Evolutionary conservation across 176 grass and related monocot species (phyloP), one percentile per base, ranked within the genome.

Genomic region (Lolium multiflorum): DNA sequence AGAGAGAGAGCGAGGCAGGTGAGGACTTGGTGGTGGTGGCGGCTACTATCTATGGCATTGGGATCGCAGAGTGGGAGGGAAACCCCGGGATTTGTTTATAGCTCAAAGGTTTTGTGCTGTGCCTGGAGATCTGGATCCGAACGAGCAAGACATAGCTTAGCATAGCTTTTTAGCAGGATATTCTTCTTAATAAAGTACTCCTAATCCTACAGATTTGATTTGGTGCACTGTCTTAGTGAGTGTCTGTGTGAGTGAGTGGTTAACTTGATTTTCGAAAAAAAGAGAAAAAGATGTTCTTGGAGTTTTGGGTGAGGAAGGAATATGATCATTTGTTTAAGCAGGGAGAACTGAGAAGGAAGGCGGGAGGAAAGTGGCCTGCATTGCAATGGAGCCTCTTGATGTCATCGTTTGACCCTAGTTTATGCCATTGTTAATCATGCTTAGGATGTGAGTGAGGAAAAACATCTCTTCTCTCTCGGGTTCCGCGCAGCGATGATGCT

Each of bases 11-110:
- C 6, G 41, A 56, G 54, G 18, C 16, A 20, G 16, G 28, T 14
- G 60, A 64, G 65, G 91, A 62, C 64, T 88, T 66, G 61, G 83
- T 82, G 35, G 73, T 7, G 54, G 74, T 80, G 76, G 88, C 68
- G 51, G 74, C 66, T 67, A 38, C 74, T 71, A 71, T 79, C 76
- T 61, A 56, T 81, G 88, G 81, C 89, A 90, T 95, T 94, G 91
- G 93, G 91, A 94, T 92, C 87, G 93, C 79, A 80, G 90, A 94
- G 91, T 71, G 72, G 47, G 72, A 74, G 69, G 90, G 88, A 77
- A 90, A 92, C 88, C 90, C 93, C 84, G 88, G 83, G 39, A 92
- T 96, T 98, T 96, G 96, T 98, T 98, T 96, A 98, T 98, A 95
- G 85, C 25, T 65, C 68, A 89, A 91, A 92, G 82, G 81, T 20